Base-by-base conservation (phyloP, 257 asterid species). In the Fraxinus americana region DNA sequence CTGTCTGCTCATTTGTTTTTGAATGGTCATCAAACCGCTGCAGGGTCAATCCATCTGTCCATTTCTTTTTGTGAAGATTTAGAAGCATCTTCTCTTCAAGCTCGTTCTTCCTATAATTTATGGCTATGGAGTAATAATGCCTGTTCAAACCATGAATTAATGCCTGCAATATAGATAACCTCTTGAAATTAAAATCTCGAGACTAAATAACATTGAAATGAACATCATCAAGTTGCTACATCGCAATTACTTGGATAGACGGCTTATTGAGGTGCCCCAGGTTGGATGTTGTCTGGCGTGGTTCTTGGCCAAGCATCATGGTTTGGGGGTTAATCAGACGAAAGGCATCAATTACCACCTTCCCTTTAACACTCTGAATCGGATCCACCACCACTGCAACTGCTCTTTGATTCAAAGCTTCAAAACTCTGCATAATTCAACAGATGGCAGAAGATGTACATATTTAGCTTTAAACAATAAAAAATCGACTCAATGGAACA, bases 321-420 rank as follows among this genome's bases (percentile, higher is more conserved):
- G 70, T 65, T 65, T 65, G 99, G 71, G 99, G 99, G 82, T 93
- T 93, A 79, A 96, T 96, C 80, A 93, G 86, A 41, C 97, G 96
- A 50, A 96, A 93, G 70, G 99, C 99, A 80, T 93, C 99, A 19
- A 96, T 96, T 13, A 96, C 99, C 79, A 96, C 98, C 86, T 96
- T 93, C 23, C 99, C 97, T 84, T 96, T 93, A 52, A 96, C 99
- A 87, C 99, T 96, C 89, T 96, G 98, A 75, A 93, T 96, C 1
- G 99, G 99, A 81, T 96, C 99, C 79, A 96, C 99, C 78, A 96
- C 99, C 70, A 96, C 99, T 25, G 97, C 99, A 32, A 93, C 97
- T 7, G 99, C 99, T 83, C 97, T 85, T 88, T 96, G 97, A 72
- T 96, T 96, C 82, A 96, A 82, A 77, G 99, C 99, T 87, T 96